Conservation (phyloP, 2,329 filamentous ascomycete genomes). For the Endoconidiophora polonica region DNA sequence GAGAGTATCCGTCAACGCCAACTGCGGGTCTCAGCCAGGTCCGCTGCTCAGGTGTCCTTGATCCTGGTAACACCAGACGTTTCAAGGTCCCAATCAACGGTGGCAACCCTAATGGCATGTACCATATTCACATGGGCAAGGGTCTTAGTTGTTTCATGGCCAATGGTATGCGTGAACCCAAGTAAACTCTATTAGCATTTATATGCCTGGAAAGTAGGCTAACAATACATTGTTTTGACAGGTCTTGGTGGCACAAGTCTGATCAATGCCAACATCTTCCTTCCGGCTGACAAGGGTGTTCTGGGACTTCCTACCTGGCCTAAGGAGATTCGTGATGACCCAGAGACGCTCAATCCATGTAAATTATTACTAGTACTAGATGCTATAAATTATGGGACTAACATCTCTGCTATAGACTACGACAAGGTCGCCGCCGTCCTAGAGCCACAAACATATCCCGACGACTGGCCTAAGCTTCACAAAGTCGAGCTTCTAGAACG, state of each 20-base stretch:
- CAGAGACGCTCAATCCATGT: constrained; percentile 31
- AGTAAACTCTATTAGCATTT: neutral
- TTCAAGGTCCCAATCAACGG: constrained; percentile 27
- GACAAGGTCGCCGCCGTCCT: constrained; percentile 36
- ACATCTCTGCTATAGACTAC: constrained; percentile 30
- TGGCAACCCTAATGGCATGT: constrained; percentile 43
- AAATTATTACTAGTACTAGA: constrained; percentile 16
- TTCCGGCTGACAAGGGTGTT: constrained; percentile 39
- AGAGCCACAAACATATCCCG: constrained; percentile 41
- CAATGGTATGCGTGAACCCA: constrained; percentile 29
- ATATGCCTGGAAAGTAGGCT: neutral
- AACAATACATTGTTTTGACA: constrained; percentile 15
- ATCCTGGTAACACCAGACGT: constrained; percentile 22
- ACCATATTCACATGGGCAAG: constrained; percentile 44
- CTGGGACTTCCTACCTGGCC: constrained; percentile 42
- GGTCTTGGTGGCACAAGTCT: constrained; percentile 49
- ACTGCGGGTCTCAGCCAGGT: constrained; percentile 33
- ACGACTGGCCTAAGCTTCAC: constrained; percentile 37
- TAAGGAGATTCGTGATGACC: constrained; percentile 31
- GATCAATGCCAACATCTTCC: constrained; percentile 51
- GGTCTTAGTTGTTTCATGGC: constrained; percentile 46
- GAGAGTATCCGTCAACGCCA: constrained; percentile 40
- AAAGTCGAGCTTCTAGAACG: constrained; percentile 40
- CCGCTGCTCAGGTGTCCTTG: constrained; percentile 38
- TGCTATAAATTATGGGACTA: neutral